Percentiles rank a stretch among this genome's conserved stretches.
Conservation (phyloP, 768 basidiomycete genomes). For the Tricholoma hemisulphureum region DNA sequence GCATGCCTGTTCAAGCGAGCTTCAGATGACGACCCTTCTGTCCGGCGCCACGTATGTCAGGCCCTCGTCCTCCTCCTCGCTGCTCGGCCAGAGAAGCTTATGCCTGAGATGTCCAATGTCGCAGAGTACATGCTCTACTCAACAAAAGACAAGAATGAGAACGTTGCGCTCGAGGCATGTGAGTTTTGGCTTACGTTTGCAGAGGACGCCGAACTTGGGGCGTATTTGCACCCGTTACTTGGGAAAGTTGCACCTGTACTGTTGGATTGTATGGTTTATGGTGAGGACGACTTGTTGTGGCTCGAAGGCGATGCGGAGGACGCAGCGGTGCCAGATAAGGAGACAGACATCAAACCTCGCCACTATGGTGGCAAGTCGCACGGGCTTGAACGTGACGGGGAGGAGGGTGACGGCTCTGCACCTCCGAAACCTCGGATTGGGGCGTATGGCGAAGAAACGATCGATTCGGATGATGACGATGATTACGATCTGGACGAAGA, state of each 20-base stretch:
- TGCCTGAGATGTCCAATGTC: slow-evolving; percentile 93
- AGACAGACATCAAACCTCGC: slow-evolving; percentile 93
- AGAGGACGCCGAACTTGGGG: slow-evolving; percentile 85
- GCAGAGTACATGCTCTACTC: slow-evolving; percentile 99
- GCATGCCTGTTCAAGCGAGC: slow-evolving; percentile 92
- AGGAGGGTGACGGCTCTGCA: slow-evolving; percentile 33
- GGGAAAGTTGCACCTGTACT: slow-evolving; percentile 92
- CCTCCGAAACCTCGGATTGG: slow-evolving; percentile 46
- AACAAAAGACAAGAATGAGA: slow-evolving; percentile 96
- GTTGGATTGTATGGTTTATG: slow-evolving; percentile 97
- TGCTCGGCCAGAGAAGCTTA: slow-evolving; percentile 90
- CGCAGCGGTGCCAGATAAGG: slow-evolving; percentile 88
- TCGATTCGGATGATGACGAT: slow-evolving; percentile 85
- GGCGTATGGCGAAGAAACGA: slow-evolving; percentile 78
- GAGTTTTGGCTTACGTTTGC: slow-evolving; percentile 99
- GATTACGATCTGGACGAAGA: slow-evolving; percentile 85
- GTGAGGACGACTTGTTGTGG: slow-evolving; percentile 94
- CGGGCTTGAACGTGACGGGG: slow-evolving; percentile 71
- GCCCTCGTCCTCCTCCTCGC: slow-evolving; percentile 91
- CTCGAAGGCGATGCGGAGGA: slow-evolving; percentile 91
- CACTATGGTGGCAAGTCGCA: slow-evolving; percentile 88
- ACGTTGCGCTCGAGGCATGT: slow-evolving; percentile 95
- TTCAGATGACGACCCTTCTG: slow-evolving; percentile 89
- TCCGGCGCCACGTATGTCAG: slow-evolving; percentile 94
- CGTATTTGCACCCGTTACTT: slow-evolving; percentile 81